Percentiles rank a stretch among this genome's conserved stretches.
Conservation (phyloP, 2,329 filamentous ascomycete genomes). For the Ophiocordyceps camponoti-saundersi region DNA sequence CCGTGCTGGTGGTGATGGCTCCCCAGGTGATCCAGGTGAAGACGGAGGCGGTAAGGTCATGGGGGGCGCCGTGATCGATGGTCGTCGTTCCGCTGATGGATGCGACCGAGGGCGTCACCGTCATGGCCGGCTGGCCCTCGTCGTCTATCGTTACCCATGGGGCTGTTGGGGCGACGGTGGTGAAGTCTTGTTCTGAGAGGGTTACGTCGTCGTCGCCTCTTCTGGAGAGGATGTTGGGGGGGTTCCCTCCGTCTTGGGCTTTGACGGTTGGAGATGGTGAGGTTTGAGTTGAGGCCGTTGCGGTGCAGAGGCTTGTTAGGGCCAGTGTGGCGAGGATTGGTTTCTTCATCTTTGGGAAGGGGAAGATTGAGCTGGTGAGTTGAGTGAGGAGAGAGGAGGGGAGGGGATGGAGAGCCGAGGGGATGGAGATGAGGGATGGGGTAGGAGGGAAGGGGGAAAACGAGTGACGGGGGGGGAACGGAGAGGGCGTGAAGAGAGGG, state of each 20-base stretch:
- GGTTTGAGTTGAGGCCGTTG: no score
- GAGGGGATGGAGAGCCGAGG: no score
- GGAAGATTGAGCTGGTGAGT: no score
- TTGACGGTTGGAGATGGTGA: no score
- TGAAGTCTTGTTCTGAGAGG: background rate
- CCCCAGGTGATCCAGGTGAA: constrained; percentile 19
- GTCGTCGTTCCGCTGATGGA: constrained; percentile 25
- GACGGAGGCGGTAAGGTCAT: constrained; percentile 28
- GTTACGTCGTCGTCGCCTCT: background rate
- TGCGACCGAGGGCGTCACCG: constrained; percentile 30
- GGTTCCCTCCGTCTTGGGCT: background rate
- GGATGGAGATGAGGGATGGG: no score
- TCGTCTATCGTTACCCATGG: constrained; percentile 35
- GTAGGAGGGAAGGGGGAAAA: no score
- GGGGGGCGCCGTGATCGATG: constrained; percentile 21
- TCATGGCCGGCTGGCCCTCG: constrained; percentile 24
- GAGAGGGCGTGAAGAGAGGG: no score
- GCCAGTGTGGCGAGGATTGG: no score
- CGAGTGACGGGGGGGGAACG: no score
- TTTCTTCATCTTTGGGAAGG: no score
- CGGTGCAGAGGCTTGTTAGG: no score
- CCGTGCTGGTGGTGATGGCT: constrained; percentile 21
- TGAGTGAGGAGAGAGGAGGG: no score
- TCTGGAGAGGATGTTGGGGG: background rate
- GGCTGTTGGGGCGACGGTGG: constrained; percentile 11